Evolutionary conservation across 345 rosid genomes (phyloP), one percentile per base, ranked within the genome.

Genomic region (Citrus mangshanensis): DNA sequence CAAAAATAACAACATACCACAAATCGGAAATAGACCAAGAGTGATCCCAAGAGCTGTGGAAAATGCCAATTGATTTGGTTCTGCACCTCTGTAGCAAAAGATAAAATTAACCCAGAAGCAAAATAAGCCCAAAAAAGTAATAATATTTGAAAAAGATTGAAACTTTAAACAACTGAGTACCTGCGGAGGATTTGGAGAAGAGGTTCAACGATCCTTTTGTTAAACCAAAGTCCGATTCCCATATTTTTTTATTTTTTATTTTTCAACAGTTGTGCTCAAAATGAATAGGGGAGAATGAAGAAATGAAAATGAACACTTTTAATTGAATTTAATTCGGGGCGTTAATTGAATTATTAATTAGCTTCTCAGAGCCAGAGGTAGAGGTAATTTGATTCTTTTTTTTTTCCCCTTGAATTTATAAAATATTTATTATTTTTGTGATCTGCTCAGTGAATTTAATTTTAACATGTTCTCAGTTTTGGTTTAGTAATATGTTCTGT

Each of bases 1-100:
- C 9, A 65, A 27, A 71, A 7, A 76, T 61, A 46, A 32, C 42
- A n/a, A 16, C 83, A 66, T 78, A 92, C 99, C 99, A 58, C 97
- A 94, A 55, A 95, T 90, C n/a, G 98, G 98, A 77, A 95, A 95
- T 24, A 95, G 74, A 79, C 98, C 98, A 67, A 95, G 54, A 46
- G 97, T 90, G 74, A 91, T 65, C n/a, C 99, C 99, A 71, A 94
- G 82, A 81, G 99, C 97, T 18, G 94, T 85, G 69, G 99, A 93
- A 78, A 93, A 90, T 2, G 98, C 98, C 81, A 95, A 76, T 83
- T 90, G 97, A 89, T 86, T 92, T 24, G 99, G 98, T 81, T 93
- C 98, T 64, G 93, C 86, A 77, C 98, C 94, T 82, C 96, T 94
- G 88, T 30, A 70, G 35, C 40, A 34, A 69, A 69, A 68, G 24